Conservation (phyloP, 1,139 yeast species). For the Magnusiomyces sp. region DNA sequence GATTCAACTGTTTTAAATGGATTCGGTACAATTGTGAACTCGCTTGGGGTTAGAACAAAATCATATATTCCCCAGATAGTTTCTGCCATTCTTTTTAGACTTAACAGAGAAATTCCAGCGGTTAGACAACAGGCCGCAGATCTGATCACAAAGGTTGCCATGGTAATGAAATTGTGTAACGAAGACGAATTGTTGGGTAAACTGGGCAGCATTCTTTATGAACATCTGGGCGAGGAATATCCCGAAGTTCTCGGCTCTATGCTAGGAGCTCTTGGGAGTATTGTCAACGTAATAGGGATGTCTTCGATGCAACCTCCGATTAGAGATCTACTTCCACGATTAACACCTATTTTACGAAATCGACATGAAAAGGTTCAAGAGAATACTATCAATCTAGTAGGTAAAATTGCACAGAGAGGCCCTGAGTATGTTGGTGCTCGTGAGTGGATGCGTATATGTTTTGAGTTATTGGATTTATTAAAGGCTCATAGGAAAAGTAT, state of each 20-base stretch:
- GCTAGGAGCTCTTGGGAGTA: conserved; percentile 55
- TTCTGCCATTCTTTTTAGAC: conserved; percentile 62
- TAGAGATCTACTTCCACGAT: conserved; percentile 72
- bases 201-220: conserved; percentile 71
- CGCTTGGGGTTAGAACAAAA: conserved; percentile 59
- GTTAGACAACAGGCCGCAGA: conserved; percentile 85
- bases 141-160: conserved; percentile 56
- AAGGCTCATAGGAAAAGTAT: conserved; percentile 77
- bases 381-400: conserved; percentile 69
- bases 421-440: conserved; percentile 82
- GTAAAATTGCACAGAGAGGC: conserved; percentile 74
- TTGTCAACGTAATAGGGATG: conserved; percentile 46
- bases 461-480: conserved; percentile 81
- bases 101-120: conserved; percentile 64
- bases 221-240: conserved; percentile 87
- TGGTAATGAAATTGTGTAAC: conserved; percentile 58
- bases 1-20: conserved; percentile 52
- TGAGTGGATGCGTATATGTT: conserved; percentile 97
- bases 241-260: conserved; percentile 92
- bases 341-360: conserved; percentile 87
- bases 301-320: conserved; percentile 72
- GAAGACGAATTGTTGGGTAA: conserved; percentile 57
- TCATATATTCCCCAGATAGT: conserved; percentile 73
- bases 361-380: conserved; percentile 91
- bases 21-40: conserved; percentile 56